Percentiles rank a stretch among this genome's conserved stretches.
Evolutionary conservation across 73 alveolate genomes (phyloP).

Genomic region (Blepharisma japonicum): DNA sequence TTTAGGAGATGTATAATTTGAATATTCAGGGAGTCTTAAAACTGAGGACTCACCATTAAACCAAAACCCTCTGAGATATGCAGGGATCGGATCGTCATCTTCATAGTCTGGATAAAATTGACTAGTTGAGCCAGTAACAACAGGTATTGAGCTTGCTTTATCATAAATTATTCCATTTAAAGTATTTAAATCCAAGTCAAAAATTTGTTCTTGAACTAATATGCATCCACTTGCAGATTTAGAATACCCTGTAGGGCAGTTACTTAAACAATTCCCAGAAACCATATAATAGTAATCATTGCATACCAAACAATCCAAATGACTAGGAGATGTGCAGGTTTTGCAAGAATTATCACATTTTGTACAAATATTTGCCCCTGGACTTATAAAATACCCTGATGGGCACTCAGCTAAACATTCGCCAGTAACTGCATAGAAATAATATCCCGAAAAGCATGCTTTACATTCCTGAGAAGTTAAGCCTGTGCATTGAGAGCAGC

Average conservation of each 20-base stretch:
- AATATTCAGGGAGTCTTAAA: too few species aligned
- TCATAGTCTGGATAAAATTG: too few species aligned
- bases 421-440: neutral
- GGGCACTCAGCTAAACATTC: neutral
- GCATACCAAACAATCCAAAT: neutral
- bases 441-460: neutral
- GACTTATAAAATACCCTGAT: neutral
- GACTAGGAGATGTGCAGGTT: neutral
- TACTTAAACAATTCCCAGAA: neutral
- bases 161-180: too few species aligned
- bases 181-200: too few species aligned
- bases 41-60: too few species aligned
- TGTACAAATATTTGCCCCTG: neutral
- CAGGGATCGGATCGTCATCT: too few species aligned
- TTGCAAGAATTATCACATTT: neutral
- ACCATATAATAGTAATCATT: neutral
- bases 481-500: neutral
- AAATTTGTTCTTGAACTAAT: neutral
- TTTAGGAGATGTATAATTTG: too few species aligned
- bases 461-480: neutral
- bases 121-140: too few species aligned
- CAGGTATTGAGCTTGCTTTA: too few species aligned
- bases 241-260: constrained; percentile 10
- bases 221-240: neutral
- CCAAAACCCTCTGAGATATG: too few species aligned